Conservation (phyloP, 208 protist species). For the Crithidia mellificae region DNA sequence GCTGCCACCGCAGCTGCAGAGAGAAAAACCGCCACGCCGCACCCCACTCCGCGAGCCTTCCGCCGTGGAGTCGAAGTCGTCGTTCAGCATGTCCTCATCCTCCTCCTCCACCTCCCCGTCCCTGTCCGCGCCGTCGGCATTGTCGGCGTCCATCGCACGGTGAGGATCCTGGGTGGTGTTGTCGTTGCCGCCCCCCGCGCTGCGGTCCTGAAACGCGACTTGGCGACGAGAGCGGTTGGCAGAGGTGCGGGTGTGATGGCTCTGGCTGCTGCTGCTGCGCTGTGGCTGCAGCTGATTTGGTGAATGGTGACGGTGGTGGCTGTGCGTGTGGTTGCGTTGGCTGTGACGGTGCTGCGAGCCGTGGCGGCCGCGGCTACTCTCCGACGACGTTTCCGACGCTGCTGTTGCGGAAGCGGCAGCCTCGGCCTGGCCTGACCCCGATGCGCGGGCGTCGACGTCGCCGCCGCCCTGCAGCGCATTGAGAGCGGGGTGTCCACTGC, state of each 20-base stretch:
- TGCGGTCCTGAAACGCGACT: background rate
- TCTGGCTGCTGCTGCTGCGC: background rate
- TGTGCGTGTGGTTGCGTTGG: no score
- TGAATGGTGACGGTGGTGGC: background rate
- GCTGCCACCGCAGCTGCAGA: conserved; percentile 24
- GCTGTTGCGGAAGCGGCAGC: background rate
- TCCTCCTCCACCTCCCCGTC: background rate
- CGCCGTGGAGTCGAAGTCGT: background rate
- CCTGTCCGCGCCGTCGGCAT: background rate
- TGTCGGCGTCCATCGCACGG: background rate
- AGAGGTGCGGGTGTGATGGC: background rate
- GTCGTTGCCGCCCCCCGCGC: no score
- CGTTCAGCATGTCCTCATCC: background rate
- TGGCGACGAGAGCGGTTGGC: background rate
- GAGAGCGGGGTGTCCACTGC: background rate
- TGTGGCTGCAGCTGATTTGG: background rate
- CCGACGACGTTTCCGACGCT: background rate
- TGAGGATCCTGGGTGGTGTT: no score
- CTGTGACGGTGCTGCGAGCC: conserved; percentile 3
- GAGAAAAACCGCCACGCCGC: conserved; percentile 2
- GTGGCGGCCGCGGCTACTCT: background rate
- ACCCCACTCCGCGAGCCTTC: conserved; percentile 2
- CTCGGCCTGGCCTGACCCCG: background rate
- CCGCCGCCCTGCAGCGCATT: background rate
- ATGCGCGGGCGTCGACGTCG: background rate